Conservation (phyloP, 192 early-diverging fungal species). For the Backusella luteola region DNA sequence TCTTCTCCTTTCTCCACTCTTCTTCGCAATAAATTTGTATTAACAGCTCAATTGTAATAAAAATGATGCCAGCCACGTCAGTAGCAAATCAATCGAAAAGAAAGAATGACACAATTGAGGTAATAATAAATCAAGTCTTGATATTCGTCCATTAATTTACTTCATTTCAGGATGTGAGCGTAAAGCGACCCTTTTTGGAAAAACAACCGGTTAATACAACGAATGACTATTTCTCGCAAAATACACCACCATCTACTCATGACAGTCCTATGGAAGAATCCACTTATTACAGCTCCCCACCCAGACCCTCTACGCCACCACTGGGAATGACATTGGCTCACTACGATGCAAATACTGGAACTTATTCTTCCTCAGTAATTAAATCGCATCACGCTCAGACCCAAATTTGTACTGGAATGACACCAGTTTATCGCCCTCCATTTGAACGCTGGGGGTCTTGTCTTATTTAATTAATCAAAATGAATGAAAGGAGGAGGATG, state of each 20-base stretch:
- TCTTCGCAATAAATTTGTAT: neutral
- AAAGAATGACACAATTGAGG: constrained; percentile 1
- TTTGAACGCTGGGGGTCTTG: constrained; percentile 37
- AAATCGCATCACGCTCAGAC: constrained; percentile 8
- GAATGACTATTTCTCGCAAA: neutral
- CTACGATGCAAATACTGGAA: constrained; percentile 23
- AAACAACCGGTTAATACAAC: neutral
- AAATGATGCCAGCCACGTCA: neutral
- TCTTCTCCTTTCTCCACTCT: neutral
- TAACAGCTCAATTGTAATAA: neutral
- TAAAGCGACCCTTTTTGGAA: neutral
- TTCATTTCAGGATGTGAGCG: neutral
- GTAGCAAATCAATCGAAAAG: neutral
- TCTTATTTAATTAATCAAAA: constrained; percentile 15
- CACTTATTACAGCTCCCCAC: neutral
- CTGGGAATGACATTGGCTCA: constrained; percentile 40
- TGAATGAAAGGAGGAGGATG: neutral
- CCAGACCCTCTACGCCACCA: constrained; percentile 22
- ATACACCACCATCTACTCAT: neutral
- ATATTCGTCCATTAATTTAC: neutral
- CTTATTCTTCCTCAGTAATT: constrained; percentile 22
- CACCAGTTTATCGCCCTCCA: constrained; percentile 29
- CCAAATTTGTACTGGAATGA: constrained; percentile 34
- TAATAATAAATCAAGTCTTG: neutral
- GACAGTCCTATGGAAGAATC: neutral